Percentiles rank a stretch among this genome's conserved stretches.
phyloP scores from a whole-genome alignment of 2,329 filamentous ascomycete genomes.

The Sphaerulina musiva region DNA sequence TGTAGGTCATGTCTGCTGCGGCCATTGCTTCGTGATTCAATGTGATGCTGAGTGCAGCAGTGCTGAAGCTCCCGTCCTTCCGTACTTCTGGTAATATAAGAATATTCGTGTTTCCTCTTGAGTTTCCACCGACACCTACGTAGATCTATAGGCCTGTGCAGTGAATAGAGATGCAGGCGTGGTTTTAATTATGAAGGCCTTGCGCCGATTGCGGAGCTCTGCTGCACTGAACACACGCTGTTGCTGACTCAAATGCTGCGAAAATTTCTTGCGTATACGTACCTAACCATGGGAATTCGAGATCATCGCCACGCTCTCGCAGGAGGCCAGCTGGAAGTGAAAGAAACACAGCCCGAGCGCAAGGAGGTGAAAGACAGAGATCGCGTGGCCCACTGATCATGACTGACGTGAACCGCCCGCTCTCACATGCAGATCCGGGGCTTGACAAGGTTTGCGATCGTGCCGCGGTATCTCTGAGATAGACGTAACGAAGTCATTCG shows the following conservation, averaged over 20 bases:
- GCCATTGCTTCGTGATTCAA: conserved; percentile 13
- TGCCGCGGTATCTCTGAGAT: conserved; percentile 7
- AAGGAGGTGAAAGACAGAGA: neutral
- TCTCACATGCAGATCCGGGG: conserved; percentile 8
- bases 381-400: neutral
- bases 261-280: neutral
- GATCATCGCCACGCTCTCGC: neutral
- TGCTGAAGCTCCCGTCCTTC: neutral
- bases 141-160: conserved; percentile 2
- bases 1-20: conserved; percentile 18
- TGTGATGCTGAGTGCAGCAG: neutral
- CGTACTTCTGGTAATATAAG: neutral
- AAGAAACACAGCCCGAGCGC: neutral
- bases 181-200: neutral
- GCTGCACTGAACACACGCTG: neutral
- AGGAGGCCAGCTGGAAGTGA: neutral
- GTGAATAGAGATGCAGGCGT: conserved; percentile 1
- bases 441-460: conserved; percentile 4
- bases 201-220: conserved; percentile 4
- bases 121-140: neutral
- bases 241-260: conserved; percentile 4
- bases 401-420: neutral
- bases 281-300: neutral
- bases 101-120: neutral
- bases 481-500: conserved; percentile 6